phyloP scores from a whole-genome alignment of 2,329 filamentous ascomycete species.

The Fusarium transvaalense region DNA sequence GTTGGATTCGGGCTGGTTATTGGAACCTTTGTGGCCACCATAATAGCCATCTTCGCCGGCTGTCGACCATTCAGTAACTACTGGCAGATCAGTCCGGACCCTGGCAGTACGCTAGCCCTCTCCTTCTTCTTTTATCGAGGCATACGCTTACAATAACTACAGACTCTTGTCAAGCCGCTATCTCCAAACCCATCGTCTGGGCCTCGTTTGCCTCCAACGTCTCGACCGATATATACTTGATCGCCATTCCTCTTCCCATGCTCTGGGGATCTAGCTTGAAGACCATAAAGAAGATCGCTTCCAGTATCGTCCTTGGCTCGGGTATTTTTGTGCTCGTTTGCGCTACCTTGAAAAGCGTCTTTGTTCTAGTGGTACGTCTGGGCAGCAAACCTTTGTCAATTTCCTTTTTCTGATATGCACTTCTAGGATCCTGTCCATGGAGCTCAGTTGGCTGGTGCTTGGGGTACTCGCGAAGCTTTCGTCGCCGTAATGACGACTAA shows the following conservation, averaged over 20 bases:
- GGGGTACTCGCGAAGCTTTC: slow-evolving; percentile 58
- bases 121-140: rapidly evolving
- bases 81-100: slow-evolving; percentile 71
- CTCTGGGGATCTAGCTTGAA: slow-evolving; percentile 54
- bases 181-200: slow-evolving; percentile 64
- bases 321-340: slow-evolving; percentile 57
- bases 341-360: slow-evolving; percentile 54
- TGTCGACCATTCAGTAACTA: slow-evolving; percentile 65
- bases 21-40: slow-evolving; percentile 61
- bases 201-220: slow-evolving; percentile 64
- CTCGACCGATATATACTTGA: slow-evolving; percentile 67
- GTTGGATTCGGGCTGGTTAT: slow-evolving; percentile 63
- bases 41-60: slow-evolving; percentile 63
- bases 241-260: slow-evolving; percentile 68
- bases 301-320: slow-evolving; percentile 54
- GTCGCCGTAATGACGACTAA: slow-evolving; percentile 58
- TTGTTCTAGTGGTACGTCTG: slow-evolving; percentile 54
- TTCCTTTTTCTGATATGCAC: background rate
- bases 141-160: slow-evolving; percentile 5
- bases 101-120: slow-evolving; percentile 59
- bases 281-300: slow-evolving; percentile 54
- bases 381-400: too few species aligned
- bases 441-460: slow-evolving; percentile 54
- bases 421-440: slow-evolving; percentile 54
- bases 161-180: slow-evolving; percentile 62